Evolutionary conservation across 495 filamentous ascomycete genomes (phyloP), one percentile per base, ranked within the genome.

Genomic region (Talaromyces thailandensis): DNA sequence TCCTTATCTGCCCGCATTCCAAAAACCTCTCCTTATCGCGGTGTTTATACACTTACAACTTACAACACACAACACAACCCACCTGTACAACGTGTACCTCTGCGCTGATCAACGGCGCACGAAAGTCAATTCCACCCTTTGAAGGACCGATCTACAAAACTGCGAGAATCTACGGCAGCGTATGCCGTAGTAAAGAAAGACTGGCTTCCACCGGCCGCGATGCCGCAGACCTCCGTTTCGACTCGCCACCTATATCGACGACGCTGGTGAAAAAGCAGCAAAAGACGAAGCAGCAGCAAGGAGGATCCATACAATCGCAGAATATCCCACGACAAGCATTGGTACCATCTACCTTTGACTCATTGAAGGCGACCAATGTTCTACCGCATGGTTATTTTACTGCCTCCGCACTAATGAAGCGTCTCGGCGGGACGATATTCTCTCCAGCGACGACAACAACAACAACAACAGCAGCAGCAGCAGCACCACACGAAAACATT

Each of bases 181-280:
- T 24, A 58, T 63, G 62, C 62, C 32, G 51, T 59, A 63, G 37
- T 43, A 37, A 43, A 40, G 57, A 61, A 63, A 58, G 32, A 43
- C 62, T 63, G 62, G 62, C 62, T 40, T 59, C 62, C 55, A 25
- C 37, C 55, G 31, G 55, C 62, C 40, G 62, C 62, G 37, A 63
- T 63, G 62, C 52, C 62, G 35, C 53, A 58, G 18, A 43, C 18
- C 53, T 23, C 25, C 62, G 23, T 50, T 25, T 50, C 24, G 21
- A 32, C 29, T 61, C 59, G 37, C 18, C 59, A 24, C 40, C 14
- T 16, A 4, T 21, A 32, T 29, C 37, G 23, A 26, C 24, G 8
- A 23, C 9, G 24, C 3, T 32, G 14, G 24, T 9, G n/a, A 11
- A 3, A 53, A 6, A 23, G 29, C 28, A 9, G 11, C 5, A 21